Percentiles rank a stretch among this genome's conserved stretches.
These are phyloP conservation scores for Debaryomyces nepalensis DNA, from an alignment of 1,139 yeast genomes.

Conservation along the genomic window DNA sequence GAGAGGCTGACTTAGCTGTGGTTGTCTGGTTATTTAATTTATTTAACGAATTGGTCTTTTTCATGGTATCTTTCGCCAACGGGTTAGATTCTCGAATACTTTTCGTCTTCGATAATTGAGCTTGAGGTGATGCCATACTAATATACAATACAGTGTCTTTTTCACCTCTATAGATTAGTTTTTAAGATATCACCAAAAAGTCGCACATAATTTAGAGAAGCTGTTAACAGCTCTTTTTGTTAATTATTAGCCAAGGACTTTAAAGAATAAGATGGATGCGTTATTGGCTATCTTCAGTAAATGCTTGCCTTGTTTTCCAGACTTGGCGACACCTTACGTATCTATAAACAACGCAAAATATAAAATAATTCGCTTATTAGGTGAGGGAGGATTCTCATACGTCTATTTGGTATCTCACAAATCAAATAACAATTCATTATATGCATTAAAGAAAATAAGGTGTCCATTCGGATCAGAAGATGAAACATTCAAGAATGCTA, in stretches of 20 bases:
- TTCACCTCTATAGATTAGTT: not conserved
- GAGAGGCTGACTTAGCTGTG: slow-evolving; percentile 2
- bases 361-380: slow-evolving; percentile 68
- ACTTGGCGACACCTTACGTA: slow-evolving; percentile 49
- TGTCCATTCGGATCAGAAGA: slow-evolving; percentile 88
- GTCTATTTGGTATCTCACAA: slow-evolving; percentile 72
- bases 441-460: slow-evolving; percentile 82
- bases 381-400: slow-evolving; percentile 90
- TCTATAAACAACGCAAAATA: slow-evolving; percentile 55
- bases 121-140: slow-evolving; percentile 4
- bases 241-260: not conserved
- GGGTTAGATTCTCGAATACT: slow-evolving; percentile 1
- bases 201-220: slow-evolving; percentile 6
- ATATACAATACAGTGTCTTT: not conserved
- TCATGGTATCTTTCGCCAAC: slow-evolving; percentile 1
- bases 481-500: slow-evolving; percentile 58
- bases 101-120: slow-evolving; percentile 2
- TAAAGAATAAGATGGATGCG: slow-evolving; percentile 26
- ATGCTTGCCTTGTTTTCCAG: slow-evolving; percentile 51
- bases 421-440: slow-evolving; percentile 53
- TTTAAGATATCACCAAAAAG: not conserved
- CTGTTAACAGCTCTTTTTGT: not conserved
- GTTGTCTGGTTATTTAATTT: slow-evolving; percentile 4
- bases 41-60: slow-evolving; percentile 1
- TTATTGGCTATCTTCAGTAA: slow-evolving; percentile 29